A percentile compares a stretch with the other conserved stretches of the same genome.
Evolutionary conservation across 2,329 filamentous ascomycete genomes (phyloP).

Genomic region (Sporothrix variecibatus): DNA sequence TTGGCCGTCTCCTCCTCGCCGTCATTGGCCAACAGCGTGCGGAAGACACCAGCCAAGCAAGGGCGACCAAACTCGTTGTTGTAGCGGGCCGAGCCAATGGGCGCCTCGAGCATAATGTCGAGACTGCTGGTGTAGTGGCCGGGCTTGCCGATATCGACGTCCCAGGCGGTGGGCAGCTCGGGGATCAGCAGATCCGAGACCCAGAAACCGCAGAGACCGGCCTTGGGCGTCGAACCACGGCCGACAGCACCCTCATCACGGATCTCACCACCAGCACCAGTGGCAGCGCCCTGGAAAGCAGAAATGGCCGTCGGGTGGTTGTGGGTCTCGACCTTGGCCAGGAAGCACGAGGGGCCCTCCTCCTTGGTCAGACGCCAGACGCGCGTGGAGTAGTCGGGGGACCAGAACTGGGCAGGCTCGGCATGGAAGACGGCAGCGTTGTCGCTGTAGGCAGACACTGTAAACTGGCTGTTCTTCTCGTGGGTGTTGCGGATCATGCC

Average conservation of each 20-base stretch:
- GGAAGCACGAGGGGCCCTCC: slow-evolving; percentile 67
- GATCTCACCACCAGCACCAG: slow-evolving; percentile 93
- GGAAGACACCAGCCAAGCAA: slow-evolving; percentile 84
- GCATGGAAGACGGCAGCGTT: slow-evolving; percentile 92
- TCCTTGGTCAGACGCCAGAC: slow-evolving; percentile 89
- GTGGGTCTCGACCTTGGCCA: slow-evolving; percentile 96
- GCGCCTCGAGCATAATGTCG: slow-evolving; percentile 97
- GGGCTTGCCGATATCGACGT: slow-evolving; percentile 85
- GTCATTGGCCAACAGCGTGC: slow-evolving; percentile 76
- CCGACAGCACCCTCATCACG: slow-evolving; percentile 94
- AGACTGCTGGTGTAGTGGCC: slow-evolving; percentile 89
- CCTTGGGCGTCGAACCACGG: slow-evolving; percentile 88
- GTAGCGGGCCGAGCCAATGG: slow-evolving; percentile 91
- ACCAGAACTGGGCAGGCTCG: slow-evolving; percentile 74
- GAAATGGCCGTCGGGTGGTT: slow-evolving; percentile 97
- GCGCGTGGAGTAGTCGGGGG: slow-evolving; percentile 80
- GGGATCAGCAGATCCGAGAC: slow-evolving; percentile 94
- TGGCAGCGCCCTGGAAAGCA: slow-evolving; percentile 88
- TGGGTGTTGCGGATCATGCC: slow-evolving; percentile 97
- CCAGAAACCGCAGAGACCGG: slow-evolving; percentile 88
- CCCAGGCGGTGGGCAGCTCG: slow-evolving; percentile 81
- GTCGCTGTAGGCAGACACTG: slow-evolving; percentile 95
- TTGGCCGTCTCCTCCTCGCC: slow-evolving; percentile 46
- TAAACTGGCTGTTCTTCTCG: slow-evolving; percentile 74
- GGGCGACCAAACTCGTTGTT: slow-evolving; percentile 98